These are phyloP conservation scores for Carex parvula DNA, from an alignment of 176 grass and related monocot genomes.

Conservation along the genomic window DNA sequence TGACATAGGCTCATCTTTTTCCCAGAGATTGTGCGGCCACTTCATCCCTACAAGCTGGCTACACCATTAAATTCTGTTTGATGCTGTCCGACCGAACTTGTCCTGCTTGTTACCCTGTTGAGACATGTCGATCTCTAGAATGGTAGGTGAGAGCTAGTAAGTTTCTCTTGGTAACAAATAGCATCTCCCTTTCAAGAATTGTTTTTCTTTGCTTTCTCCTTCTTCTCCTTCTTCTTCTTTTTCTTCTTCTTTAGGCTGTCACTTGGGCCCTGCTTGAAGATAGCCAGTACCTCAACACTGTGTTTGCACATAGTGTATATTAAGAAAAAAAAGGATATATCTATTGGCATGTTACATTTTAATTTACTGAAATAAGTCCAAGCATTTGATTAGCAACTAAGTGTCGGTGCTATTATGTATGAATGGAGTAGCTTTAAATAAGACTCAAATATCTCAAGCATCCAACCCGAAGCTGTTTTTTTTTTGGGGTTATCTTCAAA, in stretches of 20 bases:
- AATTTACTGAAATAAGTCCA: neutral
- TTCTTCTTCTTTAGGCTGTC: slow-evolving; percentile 60
- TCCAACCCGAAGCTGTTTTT: neutral
- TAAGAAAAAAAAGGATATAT: neutral
- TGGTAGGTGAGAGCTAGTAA: neutral
- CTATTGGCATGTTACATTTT: neutral
- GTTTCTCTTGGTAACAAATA: slow-evolving; percentile 8
- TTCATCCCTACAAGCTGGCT: neutral
- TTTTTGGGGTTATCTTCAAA: neutral
- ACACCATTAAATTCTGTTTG: neutral
- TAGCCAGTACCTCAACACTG: slow-evolving; percentile 75
- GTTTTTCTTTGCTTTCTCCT: slow-evolving; percentile 45
- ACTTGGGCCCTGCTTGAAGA: slow-evolving; percentile 68
- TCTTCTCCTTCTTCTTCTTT: slow-evolving; percentile 57
- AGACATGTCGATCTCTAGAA: neutral
- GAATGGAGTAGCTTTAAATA: neutral
- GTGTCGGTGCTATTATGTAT: neutral
- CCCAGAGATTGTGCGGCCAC: neutral
- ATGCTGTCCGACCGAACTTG: neutral
- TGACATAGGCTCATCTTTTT: neutral
- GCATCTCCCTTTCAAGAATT: neutral
- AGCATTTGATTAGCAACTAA: neutral
- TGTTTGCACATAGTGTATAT: slow-evolving; percentile 21
- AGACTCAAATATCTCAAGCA: neutral
- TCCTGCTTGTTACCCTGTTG: neutral